Conservation (phyloP, 768 basidiomycete species). For the Tricholoma sp. region DNA sequence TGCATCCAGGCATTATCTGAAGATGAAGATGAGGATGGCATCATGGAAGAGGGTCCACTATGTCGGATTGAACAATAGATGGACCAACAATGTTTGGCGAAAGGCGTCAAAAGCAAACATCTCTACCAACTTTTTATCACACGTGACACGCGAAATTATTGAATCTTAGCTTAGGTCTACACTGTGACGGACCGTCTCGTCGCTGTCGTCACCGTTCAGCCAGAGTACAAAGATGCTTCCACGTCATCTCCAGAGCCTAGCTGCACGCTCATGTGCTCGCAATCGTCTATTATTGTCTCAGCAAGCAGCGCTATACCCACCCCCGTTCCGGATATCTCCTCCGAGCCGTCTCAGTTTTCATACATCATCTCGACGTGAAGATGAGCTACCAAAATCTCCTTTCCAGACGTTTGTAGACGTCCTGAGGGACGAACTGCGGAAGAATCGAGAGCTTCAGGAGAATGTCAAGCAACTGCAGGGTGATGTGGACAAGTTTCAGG, state of each 20-base stretch:
- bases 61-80: background rate
- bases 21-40: no score
- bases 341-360: conserved; percentile 46
- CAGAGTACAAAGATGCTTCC: conserved; percentile 30
- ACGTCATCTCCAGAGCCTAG: conserved; percentile 37
- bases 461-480: conserved; percentile 97
- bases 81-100: background rate
- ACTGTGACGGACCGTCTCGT: background rate
- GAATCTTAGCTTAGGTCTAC: no score
- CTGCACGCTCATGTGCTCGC: conserved; percentile 29
- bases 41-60: no score
- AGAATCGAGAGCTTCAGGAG: conserved; percentile 92
- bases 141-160: conserved; percentile 16
- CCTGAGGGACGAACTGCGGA: conserved; percentile 84
- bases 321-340: conserved; percentile 37
- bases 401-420: conserved; percentile 97
- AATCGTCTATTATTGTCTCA: conserved; percentile 18
- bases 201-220: background rate
- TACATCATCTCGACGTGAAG: conserved; percentile 53
- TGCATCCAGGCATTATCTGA: no score
- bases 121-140: background rate
- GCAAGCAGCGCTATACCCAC: conserved; percentile 18
- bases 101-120: background rate
- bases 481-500: conserved; percentile 95
- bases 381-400: conserved; percentile 82